Evolutionary conservation across 2,329 filamentous ascomycete genomes (phyloP).

Genomic region (Ascochyta koolunga): DNA sequence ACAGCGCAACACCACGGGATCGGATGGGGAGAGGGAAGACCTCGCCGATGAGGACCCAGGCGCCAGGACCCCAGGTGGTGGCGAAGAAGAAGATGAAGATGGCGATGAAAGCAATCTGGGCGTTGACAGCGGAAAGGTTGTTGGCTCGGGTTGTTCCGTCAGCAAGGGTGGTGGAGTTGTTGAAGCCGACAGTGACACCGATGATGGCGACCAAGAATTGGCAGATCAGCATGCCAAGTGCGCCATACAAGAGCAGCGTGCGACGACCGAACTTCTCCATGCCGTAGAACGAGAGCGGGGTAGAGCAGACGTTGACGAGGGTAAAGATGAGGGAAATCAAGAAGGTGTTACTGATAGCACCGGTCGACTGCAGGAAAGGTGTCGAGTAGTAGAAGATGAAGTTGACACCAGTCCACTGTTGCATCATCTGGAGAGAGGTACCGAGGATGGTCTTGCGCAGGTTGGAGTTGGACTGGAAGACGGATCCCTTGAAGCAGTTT

Average conservation of each 20-base stretch:
- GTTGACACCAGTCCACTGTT: conserved; percentile 65
- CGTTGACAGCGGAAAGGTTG: conserved; percentile 22
- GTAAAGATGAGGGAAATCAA: conserved; percentile 74
- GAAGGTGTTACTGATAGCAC: conserved; percentile 55
- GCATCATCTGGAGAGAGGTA: conserved; percentile 70
- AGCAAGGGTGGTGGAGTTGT: conserved; percentile 20
- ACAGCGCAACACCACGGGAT: conserved; percentile 51
- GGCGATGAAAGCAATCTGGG: conserved; percentile 53
- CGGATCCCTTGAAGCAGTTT: conserved; percentile 17
- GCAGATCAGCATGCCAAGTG: conserved; percentile 66
- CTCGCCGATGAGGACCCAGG: conserved; percentile 60
- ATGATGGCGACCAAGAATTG: conserved; percentile 40
- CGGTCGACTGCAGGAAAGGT: conserved; percentile 28
- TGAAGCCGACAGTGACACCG: conserved; percentile 27
- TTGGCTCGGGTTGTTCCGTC: conserved; percentile 11
- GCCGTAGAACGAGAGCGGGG: conserved; percentile 71
- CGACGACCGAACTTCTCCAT: conserved; percentile 78
- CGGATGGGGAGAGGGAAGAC: conserved; percentile 49
- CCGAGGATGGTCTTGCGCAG: conserved; percentile 47
- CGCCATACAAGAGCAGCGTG: conserved; percentile 71
- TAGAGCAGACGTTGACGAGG: conserved; percentile 75
- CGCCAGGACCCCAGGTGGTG: conserved; percentile 74
- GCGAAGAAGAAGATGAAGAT: conserved; percentile 80
- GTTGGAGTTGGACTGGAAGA: conserved; percentile 40
- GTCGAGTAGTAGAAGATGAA: conserved; percentile 47